Evolutionary conservation across 2,329 filamentous ascomycete genomes (phyloP).

Genomic region (Fusarium liriodendri): DNA sequence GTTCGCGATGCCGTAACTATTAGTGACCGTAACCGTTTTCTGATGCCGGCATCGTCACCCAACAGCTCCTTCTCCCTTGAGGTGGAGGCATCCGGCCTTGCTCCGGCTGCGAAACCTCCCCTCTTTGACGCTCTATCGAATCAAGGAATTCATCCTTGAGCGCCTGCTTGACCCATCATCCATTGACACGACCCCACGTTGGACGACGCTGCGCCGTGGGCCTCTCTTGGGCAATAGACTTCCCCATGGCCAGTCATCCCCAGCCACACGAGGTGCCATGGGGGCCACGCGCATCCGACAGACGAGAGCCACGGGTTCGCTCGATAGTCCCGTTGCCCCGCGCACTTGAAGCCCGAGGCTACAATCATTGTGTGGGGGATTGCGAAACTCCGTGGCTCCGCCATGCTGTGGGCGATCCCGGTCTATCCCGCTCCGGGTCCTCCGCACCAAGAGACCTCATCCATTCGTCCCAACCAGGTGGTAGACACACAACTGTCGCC

Average conservation of each 20-base stretch:
- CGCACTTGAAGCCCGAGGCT: slow-evolving; percentile 38
- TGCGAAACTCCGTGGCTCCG: slow-evolving; percentile 26
- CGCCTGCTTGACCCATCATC: slow-evolving; percentile 39
- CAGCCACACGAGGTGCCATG: slow-evolving; percentile 27
- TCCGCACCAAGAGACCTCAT: slow-evolving; percentile 33
- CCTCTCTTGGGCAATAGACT: slow-evolving; percentile 31
- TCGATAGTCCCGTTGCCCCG: slow-evolving; percentile 41
- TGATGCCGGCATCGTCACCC: slow-evolving; percentile 31
- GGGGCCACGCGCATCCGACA: slow-evolving; percentile 30
- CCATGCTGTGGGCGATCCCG: slow-evolving; percentile 39
- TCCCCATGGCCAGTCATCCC: slow-evolving; percentile 26
- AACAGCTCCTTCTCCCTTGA: slow-evolving; percentile 23
- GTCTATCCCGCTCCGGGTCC: slow-evolving; percentile 41
- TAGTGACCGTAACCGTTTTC: slow-evolving; percentile 25
- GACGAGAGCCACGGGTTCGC: slow-evolving; percentile 38
- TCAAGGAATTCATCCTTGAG: slow-evolving; percentile 27
- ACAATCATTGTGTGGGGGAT: slow-evolving; percentile 40
- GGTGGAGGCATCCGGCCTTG: slow-evolving; percentile 29
- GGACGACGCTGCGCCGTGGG: slow-evolving; percentile 40
- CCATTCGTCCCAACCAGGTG: slow-evolving; percentile 41
- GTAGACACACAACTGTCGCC: slow-evolving; percentile 38
- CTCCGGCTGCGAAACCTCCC: slow-evolving; percentile 29
- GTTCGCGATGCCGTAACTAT: slow-evolving; percentile 34
- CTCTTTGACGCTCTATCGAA: slow-evolving; percentile 31
- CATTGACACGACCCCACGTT: slow-evolving; percentile 46